Base-by-base conservation (phyloP, 495 filamentous ascomycete genomes). In the Penicillium lividum region DNA sequence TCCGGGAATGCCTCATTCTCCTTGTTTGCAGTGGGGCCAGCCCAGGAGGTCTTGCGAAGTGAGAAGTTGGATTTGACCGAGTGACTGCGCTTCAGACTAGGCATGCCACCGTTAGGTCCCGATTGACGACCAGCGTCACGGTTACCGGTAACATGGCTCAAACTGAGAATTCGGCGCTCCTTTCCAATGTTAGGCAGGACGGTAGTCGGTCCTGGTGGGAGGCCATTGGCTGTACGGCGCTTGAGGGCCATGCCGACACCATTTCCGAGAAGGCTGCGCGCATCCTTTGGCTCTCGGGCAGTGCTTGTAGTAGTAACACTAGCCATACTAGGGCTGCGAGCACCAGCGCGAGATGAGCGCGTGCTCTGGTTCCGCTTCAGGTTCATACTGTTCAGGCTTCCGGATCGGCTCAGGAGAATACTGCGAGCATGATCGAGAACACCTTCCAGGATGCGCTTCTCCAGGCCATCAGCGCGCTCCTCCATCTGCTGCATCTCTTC, bases 351-450 rank as follows among this genome's bases (percentile, higher is more conserved):
- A 52, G 76, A 77, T 36, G 80, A 84, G 10, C 67, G 67, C 0
- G 49, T 45, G 34, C 67, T 69, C 11, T 83, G 80, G 18, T 90
- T 83, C n/a, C 91, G 82, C 70, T 90, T 92, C 49, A 89, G 82
- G 72, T 81, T 88, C 85, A 91, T 89, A 69, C 74, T 58, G 76
- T 69, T 64, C 61, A 65, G 45, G 54, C 71, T 65, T 59, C 69
- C 73, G 33, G 76, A 75, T 16, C 81, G 77, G 15, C 84, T 83
- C 56, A 95, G 84, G 43, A 97, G 82, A 16, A 98, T 78, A 6
- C 88, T 86, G 18, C 92, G 88, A 33, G 94, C 96, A 65, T 97
- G 93, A 66, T 98, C 92, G 59, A 98, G 91, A 40, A 98, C 91
- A 30, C 92, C 91, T 56, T 98, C 93, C 30, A 98, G 76, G 57